Conservation (phyloP, 345 rosid genomes). For the Eucalyptus sp. region DNA sequence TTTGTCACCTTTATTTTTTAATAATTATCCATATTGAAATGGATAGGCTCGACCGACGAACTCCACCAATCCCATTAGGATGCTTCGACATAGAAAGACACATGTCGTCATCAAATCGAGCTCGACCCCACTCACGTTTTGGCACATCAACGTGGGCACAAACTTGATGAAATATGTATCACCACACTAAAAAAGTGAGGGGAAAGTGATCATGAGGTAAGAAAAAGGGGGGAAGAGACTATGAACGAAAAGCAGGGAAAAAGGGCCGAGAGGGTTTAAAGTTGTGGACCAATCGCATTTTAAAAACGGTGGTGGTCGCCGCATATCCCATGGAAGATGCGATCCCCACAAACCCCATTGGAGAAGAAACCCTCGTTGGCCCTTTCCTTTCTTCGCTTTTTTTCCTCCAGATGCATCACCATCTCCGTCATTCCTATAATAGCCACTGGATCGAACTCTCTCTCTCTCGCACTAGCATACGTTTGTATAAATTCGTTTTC, state of each 20-base stretch:
- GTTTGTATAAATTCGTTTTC: neutral
- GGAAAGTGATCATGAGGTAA: neutral
- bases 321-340: conserved; percentile 6
- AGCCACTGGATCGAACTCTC: neutral
- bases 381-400: neutral
- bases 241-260: neutral
- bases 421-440: neutral
- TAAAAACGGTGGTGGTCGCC: neutral
- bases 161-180: neutral
- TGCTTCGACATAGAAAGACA: neutral
- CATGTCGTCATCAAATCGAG: neutral
- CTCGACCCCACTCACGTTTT: neutral
- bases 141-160: neutral
- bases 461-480: neutral
- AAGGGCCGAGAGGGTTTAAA: neutral
- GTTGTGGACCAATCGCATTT: neutral
- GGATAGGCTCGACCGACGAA: neutral
- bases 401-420: neutral
- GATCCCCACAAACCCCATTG: neutral
- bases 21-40: neutral
- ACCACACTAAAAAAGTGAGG: neutral
- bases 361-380: neutral
- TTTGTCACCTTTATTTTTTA: too few species aligned
- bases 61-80: neutral
- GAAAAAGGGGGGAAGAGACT: neutral